These are phyloP conservation scores for Populus alba DNA, from an alignment of 345 rosid species.

Conservation along the genomic window DNA sequence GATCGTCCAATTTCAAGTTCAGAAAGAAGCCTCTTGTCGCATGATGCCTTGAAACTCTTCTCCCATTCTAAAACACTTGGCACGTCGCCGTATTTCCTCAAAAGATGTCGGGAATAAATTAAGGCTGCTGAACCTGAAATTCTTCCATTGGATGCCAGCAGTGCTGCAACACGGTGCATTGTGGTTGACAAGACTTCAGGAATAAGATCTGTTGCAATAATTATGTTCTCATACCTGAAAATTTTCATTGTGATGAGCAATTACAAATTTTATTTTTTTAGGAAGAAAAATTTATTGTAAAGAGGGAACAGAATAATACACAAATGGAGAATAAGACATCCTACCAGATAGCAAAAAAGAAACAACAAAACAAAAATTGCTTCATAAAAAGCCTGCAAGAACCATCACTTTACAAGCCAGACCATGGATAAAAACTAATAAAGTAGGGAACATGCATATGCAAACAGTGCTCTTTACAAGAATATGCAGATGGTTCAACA, in stretches of 20 bases:
- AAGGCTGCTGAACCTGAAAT: constrained; percentile 64
- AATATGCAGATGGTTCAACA: background rate
- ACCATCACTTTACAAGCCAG: background rate
- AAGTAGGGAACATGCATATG: background rate
- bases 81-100: constrained; percentile 70
- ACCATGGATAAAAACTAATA: background rate
- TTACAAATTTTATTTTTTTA: background rate
- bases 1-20: constrained; percentile 82
- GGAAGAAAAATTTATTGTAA: background rate
- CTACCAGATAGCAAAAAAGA: background rate
- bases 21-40: constrained; percentile 79
- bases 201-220: constrained; percentile 78
- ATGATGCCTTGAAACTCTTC: constrained; percentile 60
- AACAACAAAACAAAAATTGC: background rate
- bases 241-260: background rate
- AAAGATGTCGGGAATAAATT: constrained; percentile 68
- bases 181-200: constrained; percentile 77
- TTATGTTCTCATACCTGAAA: constrained; percentile 74
- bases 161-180: constrained; percentile 57
- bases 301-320: background rate
- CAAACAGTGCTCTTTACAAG: background rate
- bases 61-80: constrained; percentile 91
- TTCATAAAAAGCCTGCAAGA: background rate
- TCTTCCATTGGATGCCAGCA: constrained; percentile 65
- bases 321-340: background rate